A percentile compares a stretch with the other conserved stretches of the same genome.
phyloP scores from a whole-genome alignment of 2,329 filamentous ascomycete species.

The Iodosphaeria phyllophila region DNA sequence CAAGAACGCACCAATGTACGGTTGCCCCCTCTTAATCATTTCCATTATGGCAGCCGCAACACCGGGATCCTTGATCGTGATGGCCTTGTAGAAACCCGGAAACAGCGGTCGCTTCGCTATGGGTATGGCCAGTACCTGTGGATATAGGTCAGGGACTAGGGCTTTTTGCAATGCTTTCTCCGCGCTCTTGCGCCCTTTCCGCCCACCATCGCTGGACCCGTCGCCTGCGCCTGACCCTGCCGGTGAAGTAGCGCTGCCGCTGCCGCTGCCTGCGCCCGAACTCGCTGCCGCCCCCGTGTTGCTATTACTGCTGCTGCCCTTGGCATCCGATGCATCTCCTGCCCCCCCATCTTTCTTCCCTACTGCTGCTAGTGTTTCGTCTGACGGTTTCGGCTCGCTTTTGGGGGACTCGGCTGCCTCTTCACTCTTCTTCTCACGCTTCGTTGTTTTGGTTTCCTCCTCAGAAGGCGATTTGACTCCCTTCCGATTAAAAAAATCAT shows the following conservation, averaged over 20 bases:
- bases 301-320: slow-evolving; percentile 36
- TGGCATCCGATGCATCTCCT: slow-evolving; percentile 30
- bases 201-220: slow-evolving; percentile 43
- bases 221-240: slow-evolving; percentile 35
- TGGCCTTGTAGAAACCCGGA: slow-evolving; percentile 96
- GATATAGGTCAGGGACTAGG: slow-evolving; percentile 83
- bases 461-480: slow-evolving; percentile 29
- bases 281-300: too few species aligned
- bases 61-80: slow-evolving; percentile 85
- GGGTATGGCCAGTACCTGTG: slow-evolving; percentile 92
- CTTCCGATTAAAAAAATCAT: slow-evolving; percentile 29
- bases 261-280: slow-evolving; percentile 30
- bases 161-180: slow-evolving; percentile 74
- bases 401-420: slow-evolving; percentile 24
- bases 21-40: slow-evolving; percentile 91
- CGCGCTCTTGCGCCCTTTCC: slow-evolving; percentile 48
- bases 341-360: slow-evolving; percentile 23
- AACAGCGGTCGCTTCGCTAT: slow-evolving; percentile 88
- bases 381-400: slow-evolving; percentile 23
- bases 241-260: slow-evolving; percentile 28
- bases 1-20: slow-evolving; percentile 90
- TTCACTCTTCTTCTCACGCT: slow-evolving; percentile 25
- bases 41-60: slow-evolving; percentile 87
- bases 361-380: too few species aligned
- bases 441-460: slow-evolving; percentile 32